A percentile compares a stretch with the other conserved stretches of the same genome.
Evolutionary conservation across 495 filamentous ascomycete genomes (phyloP).

Genomic region (Neurospora sp.): DNA sequence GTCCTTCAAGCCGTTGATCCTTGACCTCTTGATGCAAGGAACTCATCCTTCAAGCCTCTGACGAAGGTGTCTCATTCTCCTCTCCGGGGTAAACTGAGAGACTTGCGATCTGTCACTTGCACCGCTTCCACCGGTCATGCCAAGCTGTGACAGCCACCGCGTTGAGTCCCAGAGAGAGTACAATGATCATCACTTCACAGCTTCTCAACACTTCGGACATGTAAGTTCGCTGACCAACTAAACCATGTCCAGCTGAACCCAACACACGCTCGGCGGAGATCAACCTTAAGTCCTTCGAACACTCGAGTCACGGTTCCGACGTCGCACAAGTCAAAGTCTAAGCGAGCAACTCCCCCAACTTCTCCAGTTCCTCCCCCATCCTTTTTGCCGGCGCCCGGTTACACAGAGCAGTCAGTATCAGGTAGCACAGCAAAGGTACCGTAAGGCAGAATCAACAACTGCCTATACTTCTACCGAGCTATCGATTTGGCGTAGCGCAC

Average conservation of each 20-base stretch:
- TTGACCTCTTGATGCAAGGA: not conserved
- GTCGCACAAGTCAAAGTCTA: not conserved
- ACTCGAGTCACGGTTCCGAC: not conserved
- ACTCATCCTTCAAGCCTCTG: not conserved
- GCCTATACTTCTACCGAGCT: not conserved
- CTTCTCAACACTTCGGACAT: not conserved
- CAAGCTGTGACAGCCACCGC: not conserved
- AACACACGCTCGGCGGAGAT: not conserved
- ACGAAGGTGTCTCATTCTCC: not conserved
- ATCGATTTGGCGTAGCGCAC: not conserved
- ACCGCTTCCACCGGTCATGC: not conserved
- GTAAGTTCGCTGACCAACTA: not conserved
- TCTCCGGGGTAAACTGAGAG: not conserved
- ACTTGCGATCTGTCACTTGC: not conserved
- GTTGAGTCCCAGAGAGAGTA: not conserved
- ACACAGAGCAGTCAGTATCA: not conserved
- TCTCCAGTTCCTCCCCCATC: not conserved
- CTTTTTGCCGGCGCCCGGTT: not conserved
- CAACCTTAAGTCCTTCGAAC: not conserved
- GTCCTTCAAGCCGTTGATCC: not conserved
- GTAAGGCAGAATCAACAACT: not conserved
- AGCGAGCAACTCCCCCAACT: not conserved
- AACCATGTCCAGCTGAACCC: not conserved
- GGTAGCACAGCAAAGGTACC: not conserved
- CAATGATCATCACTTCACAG: not conserved